Conservation (phyloP, 768 basidiomycete species). For the Leccinellum albellum region DNA sequence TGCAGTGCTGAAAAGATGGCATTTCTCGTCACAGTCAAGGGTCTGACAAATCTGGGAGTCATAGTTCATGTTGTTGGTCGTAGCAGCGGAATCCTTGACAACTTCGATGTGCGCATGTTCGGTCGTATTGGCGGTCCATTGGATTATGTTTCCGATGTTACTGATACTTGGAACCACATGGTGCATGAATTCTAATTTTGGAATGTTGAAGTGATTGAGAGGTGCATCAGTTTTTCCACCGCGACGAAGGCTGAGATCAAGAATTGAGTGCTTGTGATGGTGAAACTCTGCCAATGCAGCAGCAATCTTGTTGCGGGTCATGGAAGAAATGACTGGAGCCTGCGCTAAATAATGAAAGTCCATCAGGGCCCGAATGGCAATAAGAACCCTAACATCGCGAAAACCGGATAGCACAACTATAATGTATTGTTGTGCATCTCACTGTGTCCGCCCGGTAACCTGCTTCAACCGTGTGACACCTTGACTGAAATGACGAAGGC, state of each 20-base stretch:
- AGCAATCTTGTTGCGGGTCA: not conserved
- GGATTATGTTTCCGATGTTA: not conserved
- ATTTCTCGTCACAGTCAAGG: not conserved
- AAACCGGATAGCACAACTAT: not conserved
- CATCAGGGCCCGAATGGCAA: not conserved
- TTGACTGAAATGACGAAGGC: not conserved
- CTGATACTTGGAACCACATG: not conserved
- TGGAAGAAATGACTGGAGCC: not conserved
- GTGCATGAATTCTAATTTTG: not conserved
- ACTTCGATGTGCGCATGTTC: not conserved
- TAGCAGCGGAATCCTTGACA: constrained; percentile 9
- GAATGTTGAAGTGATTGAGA: not conserved
- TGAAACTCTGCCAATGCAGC: not conserved
- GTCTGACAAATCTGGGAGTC: not conserved
- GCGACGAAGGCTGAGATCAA: not conserved
- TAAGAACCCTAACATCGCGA: not conserved
- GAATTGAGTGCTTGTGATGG: not conserved
- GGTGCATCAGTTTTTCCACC: not conserved
- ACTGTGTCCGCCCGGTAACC: not conserved
- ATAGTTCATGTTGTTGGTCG: not conserved
- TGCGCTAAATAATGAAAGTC: not conserved
- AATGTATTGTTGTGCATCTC: not conserved
- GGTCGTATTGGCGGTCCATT: not conserved
- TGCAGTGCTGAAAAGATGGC: not conserved
- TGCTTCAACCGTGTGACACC: not conserved